Percentiles rank a stretch among this genome's conserved stretches.
Conservation (phyloP, 768 basidiomycete genomes). For the Erythrobasidium yunnanense region DNA sequence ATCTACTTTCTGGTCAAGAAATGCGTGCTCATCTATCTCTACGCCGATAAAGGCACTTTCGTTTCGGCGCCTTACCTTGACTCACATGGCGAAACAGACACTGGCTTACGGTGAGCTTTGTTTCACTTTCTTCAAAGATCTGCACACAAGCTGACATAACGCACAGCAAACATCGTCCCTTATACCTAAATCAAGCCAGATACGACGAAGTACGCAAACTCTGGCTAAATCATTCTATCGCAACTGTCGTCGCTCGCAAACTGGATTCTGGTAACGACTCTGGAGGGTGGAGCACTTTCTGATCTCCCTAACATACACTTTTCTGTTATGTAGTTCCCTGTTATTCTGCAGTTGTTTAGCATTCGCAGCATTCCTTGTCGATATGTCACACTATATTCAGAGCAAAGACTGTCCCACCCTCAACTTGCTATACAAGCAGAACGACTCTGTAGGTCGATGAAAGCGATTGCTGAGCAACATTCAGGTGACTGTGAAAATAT, state of each 20-base stretch:
- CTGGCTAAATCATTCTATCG: conserved; percentile 83
- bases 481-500: no score
- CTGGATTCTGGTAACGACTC: conserved; percentile 74
- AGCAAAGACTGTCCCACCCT: not conserved
- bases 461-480: no score
- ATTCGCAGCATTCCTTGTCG: not conserved
- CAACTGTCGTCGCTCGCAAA: conserved; percentile 77
- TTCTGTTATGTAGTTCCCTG: no score
- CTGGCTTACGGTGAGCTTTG: conserved; percentile 46
- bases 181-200: conserved; percentile 69
- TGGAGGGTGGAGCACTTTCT: conserved; percentile 89
- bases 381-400: not conserved
- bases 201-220: conserved; percentile 84
- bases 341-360: not conserved
- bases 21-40: conserved; percentile 78
- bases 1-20: conserved; percentile 85
- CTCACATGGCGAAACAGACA: conserved; percentile 82
- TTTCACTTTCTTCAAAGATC: not conserved
- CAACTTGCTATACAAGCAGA: not conserved
- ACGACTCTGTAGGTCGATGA: no score
- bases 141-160: not conserved
- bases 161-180: conserved; percentile 45
- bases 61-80: conserved; percentile 82
- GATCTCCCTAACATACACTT: conserved; percentile 20
- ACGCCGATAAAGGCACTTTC: conserved; percentile 80